A percentile compares a stretch with the other conserved stretches of the same genome.
Conservation (phyloP, 2,329 filamentous ascomycete species). For the Penicillium sp. region DNA sequence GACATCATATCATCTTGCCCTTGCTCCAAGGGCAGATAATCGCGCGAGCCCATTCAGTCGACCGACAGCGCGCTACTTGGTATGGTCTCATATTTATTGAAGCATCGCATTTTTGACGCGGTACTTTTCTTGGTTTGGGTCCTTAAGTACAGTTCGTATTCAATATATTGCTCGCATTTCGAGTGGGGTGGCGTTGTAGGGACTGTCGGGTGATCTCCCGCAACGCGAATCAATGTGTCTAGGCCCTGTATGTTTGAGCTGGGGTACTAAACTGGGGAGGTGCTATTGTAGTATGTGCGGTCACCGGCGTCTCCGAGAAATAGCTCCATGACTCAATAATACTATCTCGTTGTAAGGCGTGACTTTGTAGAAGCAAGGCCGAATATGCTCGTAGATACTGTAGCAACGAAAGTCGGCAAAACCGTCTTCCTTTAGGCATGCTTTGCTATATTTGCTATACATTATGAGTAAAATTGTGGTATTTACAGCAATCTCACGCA, state of each 20-base stretch:
- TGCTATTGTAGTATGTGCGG: too few species aligned
- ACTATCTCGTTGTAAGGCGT: too few species aligned
- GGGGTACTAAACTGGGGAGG: neutral
- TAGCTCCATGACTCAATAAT: too few species aligned
- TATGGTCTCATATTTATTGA: constrained; percentile 12
- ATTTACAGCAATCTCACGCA: too few species aligned
- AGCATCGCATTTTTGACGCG: constrained; percentile 5
- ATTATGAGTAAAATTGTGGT: too few species aligned
- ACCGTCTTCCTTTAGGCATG: too few species aligned
- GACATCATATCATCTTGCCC: constrained; percentile 22
- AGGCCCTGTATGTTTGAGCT: constrained; percentile 6
- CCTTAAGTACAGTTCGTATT: constrained; percentile 10
- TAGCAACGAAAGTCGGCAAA: too few species aligned
- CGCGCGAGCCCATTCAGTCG: constrained; percentile 14
- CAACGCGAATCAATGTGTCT: constrained; percentile 8
- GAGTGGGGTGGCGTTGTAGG: constrained; percentile 2
- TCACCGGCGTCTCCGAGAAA: too few species aligned
- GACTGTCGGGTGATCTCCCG: constrained; percentile 4
- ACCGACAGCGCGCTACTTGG: constrained; percentile 14
- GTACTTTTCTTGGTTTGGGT: neutral
- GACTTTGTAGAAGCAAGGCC: too few species aligned
- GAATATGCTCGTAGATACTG: too few species aligned
- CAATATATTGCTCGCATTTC: constrained; percentile 12
- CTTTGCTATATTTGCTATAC: too few species aligned
- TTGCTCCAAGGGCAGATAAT: constrained; percentile 17